These are phyloP conservation scores for Chlamydomonas sp. DNA, from an alignment of 139 green algal species.

Conservation along the genomic window DNA sequence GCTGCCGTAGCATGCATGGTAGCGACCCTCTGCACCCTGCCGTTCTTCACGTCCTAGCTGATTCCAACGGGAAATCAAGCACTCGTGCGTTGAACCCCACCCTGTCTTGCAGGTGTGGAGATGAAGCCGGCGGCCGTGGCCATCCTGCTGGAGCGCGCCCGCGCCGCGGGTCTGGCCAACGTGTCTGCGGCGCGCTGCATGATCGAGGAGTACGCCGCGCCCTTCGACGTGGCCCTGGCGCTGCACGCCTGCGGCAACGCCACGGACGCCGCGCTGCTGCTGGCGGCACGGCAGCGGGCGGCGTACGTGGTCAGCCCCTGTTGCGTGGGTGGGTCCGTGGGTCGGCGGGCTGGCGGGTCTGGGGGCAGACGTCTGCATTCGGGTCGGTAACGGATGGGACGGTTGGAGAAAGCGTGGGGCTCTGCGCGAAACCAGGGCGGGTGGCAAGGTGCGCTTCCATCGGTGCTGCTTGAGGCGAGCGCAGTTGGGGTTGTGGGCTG, in stretches of 20 bases:
- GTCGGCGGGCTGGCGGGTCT: neutral
- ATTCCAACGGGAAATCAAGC: neutral
- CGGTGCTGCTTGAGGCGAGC: too few relatives aligned
- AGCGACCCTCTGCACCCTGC: too few relatives aligned
- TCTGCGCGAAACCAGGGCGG: too few relatives aligned
- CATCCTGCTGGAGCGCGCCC: constrained; percentile 59
- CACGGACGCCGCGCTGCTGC: constrained; percentile 72
- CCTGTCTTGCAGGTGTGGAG: constrained; percentile 62
- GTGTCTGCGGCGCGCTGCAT: constrained; percentile 54
- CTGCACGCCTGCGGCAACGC: constrained; percentile 84
- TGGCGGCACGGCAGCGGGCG: constrained; percentile 50
- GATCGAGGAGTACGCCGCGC: constrained; percentile 60
- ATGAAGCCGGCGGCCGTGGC: constrained; percentile 74
- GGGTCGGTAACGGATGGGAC: too few relatives aligned
- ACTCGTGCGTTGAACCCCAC: neutral
- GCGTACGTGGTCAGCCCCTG: constrained; percentile 78
- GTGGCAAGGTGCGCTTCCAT: too few relatives aligned
- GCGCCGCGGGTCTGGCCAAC: constrained; percentile 63
- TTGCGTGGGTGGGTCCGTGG: constrained; percentile 74
- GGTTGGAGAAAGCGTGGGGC: too few relatives aligned
- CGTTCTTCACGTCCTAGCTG: too few relatives aligned
- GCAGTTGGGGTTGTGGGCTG: too few relatives aligned
- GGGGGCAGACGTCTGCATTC: too few relatives aligned
- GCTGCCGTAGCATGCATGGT: too few relatives aligned
- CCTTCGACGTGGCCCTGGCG: constrained; percentile 75